A percentile compares a stretch with the other conserved stretches of the same genome.
phyloP scores from a whole-genome alignment of 192 early-diverging fungal genomes.

The Oehlia diaphana region DNA sequence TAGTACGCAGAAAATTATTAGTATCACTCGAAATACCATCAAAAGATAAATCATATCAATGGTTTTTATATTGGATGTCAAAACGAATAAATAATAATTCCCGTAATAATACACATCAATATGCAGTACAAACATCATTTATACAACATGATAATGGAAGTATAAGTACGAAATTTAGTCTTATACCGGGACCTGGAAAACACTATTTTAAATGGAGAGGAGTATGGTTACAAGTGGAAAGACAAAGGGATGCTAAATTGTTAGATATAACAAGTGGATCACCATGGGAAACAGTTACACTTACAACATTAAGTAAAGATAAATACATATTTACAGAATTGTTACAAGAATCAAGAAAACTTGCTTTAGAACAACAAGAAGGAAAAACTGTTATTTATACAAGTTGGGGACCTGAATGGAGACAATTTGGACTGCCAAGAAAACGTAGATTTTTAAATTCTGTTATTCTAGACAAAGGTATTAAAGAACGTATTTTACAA shows the following conservation, averaged over 20 bases:
- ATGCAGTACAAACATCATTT: slow-evolving; percentile 87
- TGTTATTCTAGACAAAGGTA: slow-evolving; percentile 70
- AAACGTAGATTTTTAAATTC: slow-evolving; percentile 69
- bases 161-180: slow-evolving; percentile 74
- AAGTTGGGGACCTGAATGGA: slow-evolving; percentile 93
- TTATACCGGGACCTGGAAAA: slow-evolving; percentile 91
- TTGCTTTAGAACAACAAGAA: slow-evolving; percentile 85
- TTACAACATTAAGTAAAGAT: slow-evolving; percentile 88
- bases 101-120: slow-evolving; percentile 57
- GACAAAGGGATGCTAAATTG: slow-evolving; percentile 83
- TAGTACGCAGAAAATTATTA: slow-evolving; percentile 76
- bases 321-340: slow-evolving; percentile 72
- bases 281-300: slow-evolving; percentile 92
- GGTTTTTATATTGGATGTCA: slow-evolving; percentile 94
- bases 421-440: slow-evolving; percentile 92
- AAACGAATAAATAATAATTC: slow-evolving; percentile 51
- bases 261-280: slow-evolving; percentile 89
- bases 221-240: slow-evolving; percentile 78
- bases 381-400: slow-evolving; percentile 97
- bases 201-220: slow-evolving; percentile 82
- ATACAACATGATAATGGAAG: slow-evolving; percentile 91
- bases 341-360: slow-evolving; percentile 76
- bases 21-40: slow-evolving; percentile 92
- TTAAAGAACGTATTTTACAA: slow-evolving; percentile 63
- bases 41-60: slow-evolving; percentile 91